A percentile compares a stretch with the other conserved stretches of the same genome.
Evolutionary conservation across 1,284 basidiomycete genomes (phyloP).

Genomic region (Pulchroboletus neoregius): DNA sequence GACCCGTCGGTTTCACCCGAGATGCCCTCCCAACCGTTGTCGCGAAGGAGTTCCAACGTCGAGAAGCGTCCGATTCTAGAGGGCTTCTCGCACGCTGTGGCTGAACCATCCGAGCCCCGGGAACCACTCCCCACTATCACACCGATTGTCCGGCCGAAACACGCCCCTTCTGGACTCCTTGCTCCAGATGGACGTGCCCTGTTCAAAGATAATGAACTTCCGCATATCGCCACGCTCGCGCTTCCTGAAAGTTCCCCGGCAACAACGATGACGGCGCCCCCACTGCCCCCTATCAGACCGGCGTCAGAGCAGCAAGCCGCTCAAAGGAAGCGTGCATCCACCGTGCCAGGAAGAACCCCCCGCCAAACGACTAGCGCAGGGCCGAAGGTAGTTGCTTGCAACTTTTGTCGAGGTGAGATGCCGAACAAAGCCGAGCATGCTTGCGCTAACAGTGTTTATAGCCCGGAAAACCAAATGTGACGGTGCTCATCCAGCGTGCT

Average conservation of each 20-base stretch:
- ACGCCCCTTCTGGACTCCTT: slow-evolving; percentile 21
- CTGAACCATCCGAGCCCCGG: slow-evolving; percentile 37
- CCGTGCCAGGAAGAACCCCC: slow-evolving; percentile 56
- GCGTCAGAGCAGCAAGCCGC: slow-evolving; percentile 58
- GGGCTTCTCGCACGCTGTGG: slow-evolving; percentile 29
- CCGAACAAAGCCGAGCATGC: slow-evolving; percentile 10
- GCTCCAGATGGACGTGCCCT: slow-evolving; percentile 37
- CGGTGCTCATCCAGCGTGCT: slow-evolving; percentile 72
- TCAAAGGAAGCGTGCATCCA: slow-evolving; percentile 62
- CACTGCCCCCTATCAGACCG: slow-evolving; percentile 57
- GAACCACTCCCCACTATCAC: slow-evolving; percentile 24
- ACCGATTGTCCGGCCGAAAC: slow-evolving; percentile 31
- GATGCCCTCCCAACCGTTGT: slow-evolving; percentile 51
- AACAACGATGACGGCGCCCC: slow-evolving; percentile 54
- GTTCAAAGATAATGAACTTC: slow-evolving; percentile 60
- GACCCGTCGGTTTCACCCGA: slow-evolving; percentile 67
- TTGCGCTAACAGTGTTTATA: slow-evolving; percentile 29
- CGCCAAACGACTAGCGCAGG: slow-evolving; percentile 63
- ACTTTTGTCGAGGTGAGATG: slow-evolving; percentile 69
- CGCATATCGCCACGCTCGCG: slow-evolving; percentile 65
- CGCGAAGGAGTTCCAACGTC: slow-evolving; percentile 59
- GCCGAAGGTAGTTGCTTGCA: slow-evolving; percentile 79
- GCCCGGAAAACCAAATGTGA: slow-evolving; percentile 83
- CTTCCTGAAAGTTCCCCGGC: slow-evolving; percentile 51
- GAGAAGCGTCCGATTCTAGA: slow-evolving; percentile 41